Percentiles rank a stretch among this genome's conserved stretches.
phyloP scores from a whole-genome alignment of 2,329 filamentous ascomycete species.

The Alternaria solani region DNA sequence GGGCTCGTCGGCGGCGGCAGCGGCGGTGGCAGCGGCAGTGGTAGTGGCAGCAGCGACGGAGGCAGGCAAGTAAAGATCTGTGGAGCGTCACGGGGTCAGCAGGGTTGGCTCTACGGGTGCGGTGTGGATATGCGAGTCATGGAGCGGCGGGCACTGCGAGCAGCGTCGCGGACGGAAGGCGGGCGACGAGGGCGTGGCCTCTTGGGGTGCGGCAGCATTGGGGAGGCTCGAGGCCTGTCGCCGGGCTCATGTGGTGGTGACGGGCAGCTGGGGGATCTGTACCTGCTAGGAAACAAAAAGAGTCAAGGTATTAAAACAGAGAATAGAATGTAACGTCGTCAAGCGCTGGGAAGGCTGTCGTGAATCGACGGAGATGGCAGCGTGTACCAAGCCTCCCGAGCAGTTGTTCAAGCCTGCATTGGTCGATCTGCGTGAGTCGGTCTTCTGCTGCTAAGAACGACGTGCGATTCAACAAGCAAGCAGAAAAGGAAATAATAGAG shows the following conservation, averaged over 20 bases:
- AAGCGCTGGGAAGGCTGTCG: constrained; percentile 49
- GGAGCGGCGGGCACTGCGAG: constrained; percentile 16
- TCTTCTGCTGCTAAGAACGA: constrained; percentile 33
- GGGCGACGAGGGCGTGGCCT: constrained; percentile 26
- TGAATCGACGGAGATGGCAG: constrained; percentile 51
- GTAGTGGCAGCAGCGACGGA: constrained; percentile 18
- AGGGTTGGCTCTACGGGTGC: constrained; percentile 8
- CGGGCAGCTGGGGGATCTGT: constrained; percentile 30
- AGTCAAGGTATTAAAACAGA: constrained; percentile 49
- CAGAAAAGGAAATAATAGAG: constrained; percentile 48
- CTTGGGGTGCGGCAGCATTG: constrained; percentile 27
- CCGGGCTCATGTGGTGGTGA: constrained; percentile 18
- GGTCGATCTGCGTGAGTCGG: constrained; percentile 37
- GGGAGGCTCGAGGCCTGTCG: constrained; percentile 20
- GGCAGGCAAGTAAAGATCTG: constrained; percentile 28
- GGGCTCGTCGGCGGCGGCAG: constrained; percentile 17
- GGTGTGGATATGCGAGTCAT: constrained; percentile 11
- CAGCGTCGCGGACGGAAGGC: constrained; percentile 18
- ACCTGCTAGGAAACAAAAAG: constrained; percentile 41
- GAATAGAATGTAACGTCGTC: constrained; percentile 45
- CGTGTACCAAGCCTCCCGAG: constrained; percentile 52
- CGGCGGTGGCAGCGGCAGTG: constrained; percentile 15
- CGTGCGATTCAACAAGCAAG: constrained; percentile 38
- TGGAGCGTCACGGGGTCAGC: constrained; percentile 27
- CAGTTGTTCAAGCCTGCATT: constrained; percentile 52